Evolutionary conservation across 805 yeast genomes (phyloP), one percentile per base, ranked within the genome.

Genomic region (Nakazawaea wickerhamii): DNA sequence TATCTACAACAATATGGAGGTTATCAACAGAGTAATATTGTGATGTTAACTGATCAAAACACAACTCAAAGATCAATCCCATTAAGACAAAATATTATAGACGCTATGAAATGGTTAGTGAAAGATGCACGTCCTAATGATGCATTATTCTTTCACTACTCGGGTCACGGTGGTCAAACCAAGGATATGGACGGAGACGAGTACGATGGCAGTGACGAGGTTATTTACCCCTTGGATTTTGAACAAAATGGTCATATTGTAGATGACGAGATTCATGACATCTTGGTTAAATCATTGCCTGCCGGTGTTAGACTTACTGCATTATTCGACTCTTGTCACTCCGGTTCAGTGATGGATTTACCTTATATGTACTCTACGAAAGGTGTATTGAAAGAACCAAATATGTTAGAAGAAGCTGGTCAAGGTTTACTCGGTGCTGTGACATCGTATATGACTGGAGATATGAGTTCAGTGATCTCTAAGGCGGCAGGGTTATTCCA

Each of bases 321-420:
- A 0, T 61, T 84, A 41, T 83, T 79, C 51, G 93, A 84, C 59
- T 78, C 84, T 9, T 84, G 93, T 58, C 91, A 84, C 55, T 81
- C 88, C 0, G 91, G 90, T 9, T 75, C 87, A 1, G 87, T 73
- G 3, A 61, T 84, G 48, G 91, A 84, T 58, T 63, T 84, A 46
- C 91, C 91, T 1, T 84, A 77, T 53, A 70, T 74, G 41, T 84
- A 84, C 59, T 83, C 93, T 4, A 84, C 91, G 14, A 83, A 84
- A 57, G 95, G 95, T 47, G 79, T 84, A 3, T 57, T 86, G 38
- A 87, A 86, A 61, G 95, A 85, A 59, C 90, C 90, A 33, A 84
- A 81, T 56, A 60, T 85, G 51, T 74, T 82, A 65, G 81, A 83
- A 57, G 89, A 83, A 48, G 81, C 86, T 5, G 88, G 90, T 10